Evolutionary conservation across 1,284 basidiomycete genomes (phyloP).

Genomic region (Naganishia cerealis): DNA sequence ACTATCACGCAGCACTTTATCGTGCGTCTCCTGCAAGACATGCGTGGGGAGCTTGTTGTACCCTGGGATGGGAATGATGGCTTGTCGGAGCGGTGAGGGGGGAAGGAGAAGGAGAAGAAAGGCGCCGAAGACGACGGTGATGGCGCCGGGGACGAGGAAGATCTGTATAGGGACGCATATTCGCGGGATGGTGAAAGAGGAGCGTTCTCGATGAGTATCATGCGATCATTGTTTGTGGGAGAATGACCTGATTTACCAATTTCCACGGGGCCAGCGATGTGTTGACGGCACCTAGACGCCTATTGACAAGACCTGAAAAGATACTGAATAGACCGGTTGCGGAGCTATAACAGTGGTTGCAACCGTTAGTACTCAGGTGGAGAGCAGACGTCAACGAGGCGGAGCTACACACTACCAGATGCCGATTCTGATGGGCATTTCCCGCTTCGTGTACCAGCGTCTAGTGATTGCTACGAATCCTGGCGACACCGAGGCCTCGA

Average conservation of each 20-base stretch:
- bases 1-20: slow-evolving; percentile 33
- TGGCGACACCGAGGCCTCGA: slow-evolving; percentile 54
- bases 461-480: slow-evolving; percentile 58
- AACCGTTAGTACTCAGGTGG: background rate
- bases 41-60: slow-evolving; percentile 6
- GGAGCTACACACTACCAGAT: slow-evolving; percentile 21
- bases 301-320: slow-evolving; percentile 19
- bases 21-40: slow-evolving; percentile 17
- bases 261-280: slow-evolving; percentile 26
- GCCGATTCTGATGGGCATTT: slow-evolving; percentile 38
- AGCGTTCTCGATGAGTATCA: too few species aligned
- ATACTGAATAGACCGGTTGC: slow-evolving; percentile 29
- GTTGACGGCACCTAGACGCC: slow-evolving; percentile 18
- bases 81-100: slow-evolving; percentile 7
- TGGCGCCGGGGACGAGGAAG: slow-evolving; percentile 25
- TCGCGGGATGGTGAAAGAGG: background rate
- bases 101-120: slow-evolving; percentile 25
- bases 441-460: slow-evolving; percentile 57
- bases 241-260: background rate
- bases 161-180: background rate
- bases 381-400: background rate
- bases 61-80: slow-evolving; percentile 17
- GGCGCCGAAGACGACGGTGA: slow-evolving; percentile 20
- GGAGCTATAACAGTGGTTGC: background rate
- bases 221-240: too few species aligned